Percentiles rank a stretch among this genome's conserved stretches.
Conservation (phyloP, 495 filamentous ascomycete genomes). For the Annulohypoxylon stygium region DNA sequence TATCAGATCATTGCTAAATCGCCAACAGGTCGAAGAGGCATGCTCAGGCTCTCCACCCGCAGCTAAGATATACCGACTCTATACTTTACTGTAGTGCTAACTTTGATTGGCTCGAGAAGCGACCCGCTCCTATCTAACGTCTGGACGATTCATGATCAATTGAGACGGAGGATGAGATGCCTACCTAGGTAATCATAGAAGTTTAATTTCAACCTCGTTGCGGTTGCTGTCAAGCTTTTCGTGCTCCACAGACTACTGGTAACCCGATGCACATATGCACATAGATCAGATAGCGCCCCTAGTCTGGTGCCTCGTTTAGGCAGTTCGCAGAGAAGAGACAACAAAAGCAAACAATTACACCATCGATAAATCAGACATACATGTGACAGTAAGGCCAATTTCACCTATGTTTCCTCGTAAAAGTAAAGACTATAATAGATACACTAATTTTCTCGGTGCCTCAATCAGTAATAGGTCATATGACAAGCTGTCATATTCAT, state of each 20-base stretch:
- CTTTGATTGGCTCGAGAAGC: constrained; percentile 20
- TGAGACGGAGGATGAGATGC: background rate
- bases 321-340: constrained; percentile 15
- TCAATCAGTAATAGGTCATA: constrained; percentile 18
- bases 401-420: constrained; percentile 7
- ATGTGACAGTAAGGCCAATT: background rate
- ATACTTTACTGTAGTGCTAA: background rate
- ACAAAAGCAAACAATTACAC: background rate
- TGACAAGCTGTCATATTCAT: constrained; percentile 14
- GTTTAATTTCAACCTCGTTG: constrained; percentile 15
- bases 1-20: constrained; percentile 20
- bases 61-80: constrained; percentile 34
- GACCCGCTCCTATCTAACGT: constrained; percentile 17
- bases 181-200: background rate
- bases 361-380: background rate
- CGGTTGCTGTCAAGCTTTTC: constrained; percentile 17
- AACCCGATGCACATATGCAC: background rate
- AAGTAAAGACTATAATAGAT: background rate
- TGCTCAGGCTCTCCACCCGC: constrained; percentile 20
- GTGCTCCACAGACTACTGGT: background rate
- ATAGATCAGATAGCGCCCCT: constrained; percentile 25
- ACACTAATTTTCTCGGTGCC: background rate
- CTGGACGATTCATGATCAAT: background rate
- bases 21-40: constrained; percentile 14
- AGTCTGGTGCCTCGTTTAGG: constrained; percentile 31